Base-by-base conservation (phyloP, 306 rosid species). In the Sophora flavescens region DNA sequence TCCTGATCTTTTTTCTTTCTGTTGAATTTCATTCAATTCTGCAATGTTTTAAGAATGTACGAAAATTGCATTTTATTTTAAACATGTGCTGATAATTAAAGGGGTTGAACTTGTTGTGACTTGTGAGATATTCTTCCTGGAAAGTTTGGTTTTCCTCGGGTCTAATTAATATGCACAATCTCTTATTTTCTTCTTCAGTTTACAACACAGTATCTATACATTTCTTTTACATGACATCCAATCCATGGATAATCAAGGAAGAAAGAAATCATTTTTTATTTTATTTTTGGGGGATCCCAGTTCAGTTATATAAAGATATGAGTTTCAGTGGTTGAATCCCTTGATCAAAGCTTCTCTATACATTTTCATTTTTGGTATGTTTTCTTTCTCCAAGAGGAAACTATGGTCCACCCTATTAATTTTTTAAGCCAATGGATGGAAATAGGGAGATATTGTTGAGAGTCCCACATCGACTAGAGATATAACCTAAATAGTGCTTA, bases 341-440 rank as follows among this genome's bases (percentile, higher is more conserved):
- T 18, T 57, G 62, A 65, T 65, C 70, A 35, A 39, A 35, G 51
- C 64, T 70, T 62, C 63, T 76, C 56, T 35, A n/a, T 17, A 63
- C 45, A 16, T 28, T 18, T 36, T 35, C 47, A 35, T 30, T 66
- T 66, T 66, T 51, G 22, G 4, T 50, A 60, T 68, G 63, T 54
- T 82, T 77, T 79, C 22, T 22, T 22, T 22, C 77, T 32, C 15
- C 47, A 60, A 56, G 42, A 71, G 54, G 74, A 82, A 77, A 78
- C 61, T 33, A 68, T 77, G 73, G 81, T 52, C 35, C 56, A 62
- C 69, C 61, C 47, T 61, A 18, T 72, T 9, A 76, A 51, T 50
- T 67, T 42, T 22, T 35, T n/a, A 4, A 61, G 61, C 26, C 60
- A 13, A 51, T 17, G 26, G 48, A 17, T 26, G 68, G 48, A 62